These are phyloP conservation scores for Termitomyces bulborhizus DNA, from an alignment of 768 basidiomycete genomes.

Conservation along the genomic window DNA sequence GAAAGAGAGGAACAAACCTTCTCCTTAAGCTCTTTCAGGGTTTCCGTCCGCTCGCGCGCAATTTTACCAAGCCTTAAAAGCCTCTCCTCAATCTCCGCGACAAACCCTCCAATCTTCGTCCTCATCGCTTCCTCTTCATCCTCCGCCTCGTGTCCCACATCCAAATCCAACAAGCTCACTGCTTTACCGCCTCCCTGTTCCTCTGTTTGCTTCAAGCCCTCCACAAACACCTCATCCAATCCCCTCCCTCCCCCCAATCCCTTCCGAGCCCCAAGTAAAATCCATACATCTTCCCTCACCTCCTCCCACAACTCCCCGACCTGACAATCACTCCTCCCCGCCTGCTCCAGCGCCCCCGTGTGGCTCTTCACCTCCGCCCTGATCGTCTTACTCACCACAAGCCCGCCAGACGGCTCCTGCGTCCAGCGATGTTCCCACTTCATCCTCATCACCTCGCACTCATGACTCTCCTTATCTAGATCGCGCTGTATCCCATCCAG, in stretches of 20 bases:
- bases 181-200: slow-evolving; percentile 31
- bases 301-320: slow-evolving; percentile 68
- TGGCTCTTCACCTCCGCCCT: slow-evolving; percentile 80
- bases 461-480: slow-evolving; percentile 76
- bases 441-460: slow-evolving; percentile 85
- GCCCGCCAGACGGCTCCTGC: slow-evolving; percentile 63
- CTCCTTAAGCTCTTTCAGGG: slow-evolving; percentile 92
- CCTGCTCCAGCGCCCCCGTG: slow-evolving; percentile 64
- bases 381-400: slow-evolving; percentile 60
- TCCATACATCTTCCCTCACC: slow-evolving; percentile 55
- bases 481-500: slow-evolving; percentile 59
- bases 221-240: slow-evolving; percentile 55
- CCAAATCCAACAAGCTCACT: slow-evolving; percentile 55
- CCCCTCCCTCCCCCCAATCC: slow-evolving; percentile 21
- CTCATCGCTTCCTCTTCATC: slow-evolving; percentile 63
- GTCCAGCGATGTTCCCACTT: slow-evolving; percentile 85
- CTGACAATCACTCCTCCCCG: slow-evolving; percentile 72
- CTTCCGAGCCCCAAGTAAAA: slow-evolving; percentile 32
- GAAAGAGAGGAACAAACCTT: slow-evolving; percentile 47
- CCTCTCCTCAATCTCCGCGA: slow-evolving; percentile 73
- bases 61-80: slow-evolving; percentile 78
- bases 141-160: slow-evolving; percentile 45
- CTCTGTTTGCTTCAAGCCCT: background rate
- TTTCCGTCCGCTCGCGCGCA: slow-evolving; percentile 75
- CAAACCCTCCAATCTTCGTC: slow-evolving; percentile 56